These are phyloP conservation scores for Candida arabinofermentans DNA, from an alignment of 805 yeast species.

Conservation along the genomic window DNA sequence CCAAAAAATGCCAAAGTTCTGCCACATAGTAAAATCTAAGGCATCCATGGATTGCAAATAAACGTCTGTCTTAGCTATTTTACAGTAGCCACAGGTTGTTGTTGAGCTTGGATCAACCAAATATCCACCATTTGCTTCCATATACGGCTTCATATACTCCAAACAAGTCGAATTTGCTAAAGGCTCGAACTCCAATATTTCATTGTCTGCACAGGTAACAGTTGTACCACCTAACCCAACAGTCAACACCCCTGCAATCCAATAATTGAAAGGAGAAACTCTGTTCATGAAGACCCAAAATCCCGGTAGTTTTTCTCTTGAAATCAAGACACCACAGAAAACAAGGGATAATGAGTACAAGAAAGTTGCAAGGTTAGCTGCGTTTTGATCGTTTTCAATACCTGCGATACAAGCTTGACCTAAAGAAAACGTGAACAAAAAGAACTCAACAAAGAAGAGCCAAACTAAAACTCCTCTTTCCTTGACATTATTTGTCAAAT, in stretches of 20 bases:
- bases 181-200: constrained; percentile 44
- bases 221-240: constrained; percentile 46
- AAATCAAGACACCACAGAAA: constrained; percentile 71
- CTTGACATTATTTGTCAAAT: constrained; percentile 36
- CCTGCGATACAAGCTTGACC: constrained; percentile 56
- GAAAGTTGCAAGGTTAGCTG: constrained; percentile 53
- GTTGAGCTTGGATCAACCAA: constrained; percentile 40
- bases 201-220: constrained; percentile 44
- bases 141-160: constrained; percentile 39
- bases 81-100: constrained; percentile 54
- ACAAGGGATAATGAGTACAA: constrained; percentile 55
- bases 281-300: constrained; percentile 76
- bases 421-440: constrained; percentile 48
- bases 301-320: constrained; percentile 38
- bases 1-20: constrained; percentile 50
- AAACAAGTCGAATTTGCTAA: constrained; percentile 53
- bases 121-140: constrained; percentile 41
- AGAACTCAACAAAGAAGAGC: constrained; percentile 39
- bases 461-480: constrained; percentile 49
- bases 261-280: constrained; percentile 61
- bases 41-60: constrained; percentile 34
- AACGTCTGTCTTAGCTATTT: constrained; percentile 49
- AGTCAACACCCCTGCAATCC: constrained; percentile 49
- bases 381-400: constrained; percentile 50
- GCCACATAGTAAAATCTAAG: constrained; percentile 47